Evolutionary conservation across 495 filamentous ascomycete genomes (phyloP), one percentile per base, ranked within the genome.

Genomic region (Neurospora sp.): DNA sequence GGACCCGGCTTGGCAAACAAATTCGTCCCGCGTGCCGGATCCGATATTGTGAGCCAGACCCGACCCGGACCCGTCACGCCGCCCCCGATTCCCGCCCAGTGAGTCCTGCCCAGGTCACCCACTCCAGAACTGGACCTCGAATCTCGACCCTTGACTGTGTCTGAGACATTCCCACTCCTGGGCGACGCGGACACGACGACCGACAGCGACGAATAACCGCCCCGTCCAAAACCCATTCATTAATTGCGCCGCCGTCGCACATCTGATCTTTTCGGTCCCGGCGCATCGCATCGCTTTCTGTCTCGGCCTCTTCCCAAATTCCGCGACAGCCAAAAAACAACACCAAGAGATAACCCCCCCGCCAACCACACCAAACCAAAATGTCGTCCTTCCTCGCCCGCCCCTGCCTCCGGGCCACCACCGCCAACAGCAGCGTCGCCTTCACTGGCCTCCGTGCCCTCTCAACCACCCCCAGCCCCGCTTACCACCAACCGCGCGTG

Each of bases 391-490:
- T 22, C 73, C 47, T 61, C 76, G 0, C 69, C 75, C 1, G 73
- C 74, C 40, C 79, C 76, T 3, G 77, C 82, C 12, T 53, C 76
- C 71, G 53, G 18, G 71, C 69, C 76, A 9, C 74, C 68, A 41
- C 71, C 69, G 1, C 37, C 76, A 20, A 69, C 69, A n/a, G 14
- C 75, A 40, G 18, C 74, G 53, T 16, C 73, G 9, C 8, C 39
- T 40, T 40, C 39, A 40, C 39, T 12, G 44, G 8, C n/a, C 45
- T 53, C 5, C 53, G 53, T 27, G 2, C 53, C 53, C 53, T 61
- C 68, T 31, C 69, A 70, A 68, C 70, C 61, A 45, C 74, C 71
- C 31, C 31, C 31, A 35, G 45, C 69, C 73, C 7, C 12, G 37
- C 31, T 14, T 41, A 7, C 73, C 8, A 53, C 76, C n/a, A 73